These are phyloP conservation scores for Globisporangium spinosum DNA, from an alignment of 352 stramenopile species.

Conservation along the genomic window DNA sequence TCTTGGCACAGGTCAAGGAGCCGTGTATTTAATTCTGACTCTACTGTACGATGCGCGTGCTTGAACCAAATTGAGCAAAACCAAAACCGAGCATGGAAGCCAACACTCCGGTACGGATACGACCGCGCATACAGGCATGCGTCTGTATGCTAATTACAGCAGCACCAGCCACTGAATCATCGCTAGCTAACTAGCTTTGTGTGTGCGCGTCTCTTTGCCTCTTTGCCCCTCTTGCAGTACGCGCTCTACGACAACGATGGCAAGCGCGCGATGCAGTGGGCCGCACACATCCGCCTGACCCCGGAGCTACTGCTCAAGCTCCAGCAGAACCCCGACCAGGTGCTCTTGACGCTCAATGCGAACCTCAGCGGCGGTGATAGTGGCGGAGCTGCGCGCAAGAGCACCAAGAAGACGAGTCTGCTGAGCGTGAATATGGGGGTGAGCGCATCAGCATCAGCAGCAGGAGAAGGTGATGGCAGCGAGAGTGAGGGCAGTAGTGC, in stretches of 20 bases:
- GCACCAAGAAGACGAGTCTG: conserved; percentile 44
- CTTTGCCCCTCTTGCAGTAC: conserved; percentile 35
- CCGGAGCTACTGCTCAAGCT: conserved; percentile 69
- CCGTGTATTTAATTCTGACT: no score
- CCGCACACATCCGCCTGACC: conserved; percentile 68
- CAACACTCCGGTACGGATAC: conserved; percentile 11
- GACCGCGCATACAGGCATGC: not conserved
- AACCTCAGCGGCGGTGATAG: conserved; percentile 17
- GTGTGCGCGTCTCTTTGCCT: not conserved
- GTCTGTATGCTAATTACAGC: not conserved
- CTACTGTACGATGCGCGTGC: not conserved
- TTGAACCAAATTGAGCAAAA: not conserved
- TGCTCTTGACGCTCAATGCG: conserved; percentile 30
- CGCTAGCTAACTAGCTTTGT: not conserved
- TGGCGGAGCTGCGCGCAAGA: conserved; percentile 6
- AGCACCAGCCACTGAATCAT: not conserved
- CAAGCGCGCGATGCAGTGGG: conserved; percentile 37
- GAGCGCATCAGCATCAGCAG: not conserved
- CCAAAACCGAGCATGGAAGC: conserved; percentile 9
- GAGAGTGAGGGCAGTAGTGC: conserved; percentile 14
- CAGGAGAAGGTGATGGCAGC: conserved; percentile 10
- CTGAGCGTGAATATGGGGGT: conserved; percentile 34
- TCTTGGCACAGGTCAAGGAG: not conserved
- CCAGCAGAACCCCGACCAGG: conserved; percentile 25
- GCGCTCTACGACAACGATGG: conserved; percentile 56